Percentiles rank a stretch among this genome's conserved stretches.
Evolutionary conservation across 768 basidiomycete genomes (phyloP).

Genomic region (Xerocomus spinulosus): DNA sequence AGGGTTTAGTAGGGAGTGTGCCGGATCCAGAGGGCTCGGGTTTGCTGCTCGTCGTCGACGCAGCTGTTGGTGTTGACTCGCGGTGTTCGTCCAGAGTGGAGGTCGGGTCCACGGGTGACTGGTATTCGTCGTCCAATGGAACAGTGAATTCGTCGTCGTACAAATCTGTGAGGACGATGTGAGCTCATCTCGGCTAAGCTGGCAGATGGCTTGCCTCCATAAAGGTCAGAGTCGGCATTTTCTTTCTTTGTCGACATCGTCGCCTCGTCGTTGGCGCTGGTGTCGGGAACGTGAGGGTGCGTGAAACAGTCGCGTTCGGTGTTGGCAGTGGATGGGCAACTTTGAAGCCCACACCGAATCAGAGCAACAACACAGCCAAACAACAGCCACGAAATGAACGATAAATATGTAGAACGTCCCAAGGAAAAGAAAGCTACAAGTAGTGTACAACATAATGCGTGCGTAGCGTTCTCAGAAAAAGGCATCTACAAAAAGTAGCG

Average conservation of each 20-base stretch:
- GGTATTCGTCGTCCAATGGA: slow-evolving; percentile 31
- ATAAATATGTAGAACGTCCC: slow-evolving; percentile 26
- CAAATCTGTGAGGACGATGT: slow-evolving; percentile 37
- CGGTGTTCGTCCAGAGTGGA: slow-evolving; percentile 13
- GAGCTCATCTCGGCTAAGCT: not conserved
- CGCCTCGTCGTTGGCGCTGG: slow-evolving; percentile 1
- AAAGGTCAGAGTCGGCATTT: slow-evolving; percentile 38
- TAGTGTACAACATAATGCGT: slow-evolving; percentile 25
- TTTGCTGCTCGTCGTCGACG: slow-evolving; percentile 18
- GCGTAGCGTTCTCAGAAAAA: slow-evolving; percentile 11
- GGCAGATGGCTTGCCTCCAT: slow-evolving; percentile 39
- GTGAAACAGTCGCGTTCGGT: not conserved
- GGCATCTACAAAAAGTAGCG: slow-evolving; percentile 13
- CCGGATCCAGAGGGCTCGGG: slow-evolving; percentile 18
- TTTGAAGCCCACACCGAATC: too few species aligned
- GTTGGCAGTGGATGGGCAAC: not conserved
- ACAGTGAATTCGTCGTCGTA: slow-evolving; percentile 45
- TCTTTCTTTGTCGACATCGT: slow-evolving; percentile 29
- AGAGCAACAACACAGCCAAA: slow-evolving; percentile 22
- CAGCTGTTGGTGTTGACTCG: slow-evolving; percentile 18
- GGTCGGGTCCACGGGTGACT: slow-evolving; percentile 25
- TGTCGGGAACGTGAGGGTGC: not conserved
- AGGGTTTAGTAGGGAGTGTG: slow-evolving; percentile 28
- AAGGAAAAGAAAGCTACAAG: slow-evolving; percentile 12
- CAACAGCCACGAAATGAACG: slow-evolving; percentile 11